Evolutionary conservation across 352 stramenopile species (phyloP).

Genomic region (Pythium rishiriense): DNA sequence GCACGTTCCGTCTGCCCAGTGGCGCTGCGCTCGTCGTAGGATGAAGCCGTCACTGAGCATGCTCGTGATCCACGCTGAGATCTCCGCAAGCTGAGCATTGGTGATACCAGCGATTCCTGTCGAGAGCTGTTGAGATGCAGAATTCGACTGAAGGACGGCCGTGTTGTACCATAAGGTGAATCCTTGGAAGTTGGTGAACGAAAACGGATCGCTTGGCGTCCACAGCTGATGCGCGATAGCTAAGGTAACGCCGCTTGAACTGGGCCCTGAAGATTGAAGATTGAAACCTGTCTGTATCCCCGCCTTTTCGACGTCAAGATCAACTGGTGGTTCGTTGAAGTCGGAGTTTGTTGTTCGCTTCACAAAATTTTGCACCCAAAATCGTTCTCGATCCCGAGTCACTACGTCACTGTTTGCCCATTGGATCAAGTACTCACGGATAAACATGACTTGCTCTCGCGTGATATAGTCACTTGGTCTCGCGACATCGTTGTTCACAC

Average conservation of each 20-base stretch:
- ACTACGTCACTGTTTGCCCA: constrained; percentile 49
- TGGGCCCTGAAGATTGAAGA: constrained; percentile 31
- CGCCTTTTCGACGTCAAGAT: constrained; percentile 51
- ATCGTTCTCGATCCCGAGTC: constrained; percentile 58
- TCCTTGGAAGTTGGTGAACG: constrained; percentile 46
- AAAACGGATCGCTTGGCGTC: constrained; percentile 37
- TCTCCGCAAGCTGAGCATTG: constrained; percentile 32
- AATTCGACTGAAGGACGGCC: constrained; percentile 7
- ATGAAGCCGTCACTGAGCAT: constrained; percentile 51
- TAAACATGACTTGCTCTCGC: constrained; percentile 47
- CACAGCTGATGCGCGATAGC: constrained; percentile 44
- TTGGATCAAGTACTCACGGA: constrained; percentile 58
- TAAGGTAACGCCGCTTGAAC: constrained; percentile 36
- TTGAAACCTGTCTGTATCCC: constrained; percentile 61
- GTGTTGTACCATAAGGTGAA: constrained; percentile 50
- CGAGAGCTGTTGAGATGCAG: constrained; percentile 24
- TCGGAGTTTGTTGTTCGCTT: constrained; percentile 47
- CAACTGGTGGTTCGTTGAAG: constrained; percentile 51
- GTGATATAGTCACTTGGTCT: constrained; percentile 51
- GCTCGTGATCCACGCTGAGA: constrained; percentile 45
- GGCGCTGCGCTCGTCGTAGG: constrained; percentile 45
- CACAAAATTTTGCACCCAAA: constrained; percentile 52
- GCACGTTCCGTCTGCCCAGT: constrained; percentile 69
- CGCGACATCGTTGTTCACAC: constrained; percentile 70
- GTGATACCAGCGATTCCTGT: constrained; percentile 33